Evolutionary conservation across 2,329 filamentous ascomycete genomes (phyloP).

Genomic region (Bipolaris sorokiniana): DNA sequence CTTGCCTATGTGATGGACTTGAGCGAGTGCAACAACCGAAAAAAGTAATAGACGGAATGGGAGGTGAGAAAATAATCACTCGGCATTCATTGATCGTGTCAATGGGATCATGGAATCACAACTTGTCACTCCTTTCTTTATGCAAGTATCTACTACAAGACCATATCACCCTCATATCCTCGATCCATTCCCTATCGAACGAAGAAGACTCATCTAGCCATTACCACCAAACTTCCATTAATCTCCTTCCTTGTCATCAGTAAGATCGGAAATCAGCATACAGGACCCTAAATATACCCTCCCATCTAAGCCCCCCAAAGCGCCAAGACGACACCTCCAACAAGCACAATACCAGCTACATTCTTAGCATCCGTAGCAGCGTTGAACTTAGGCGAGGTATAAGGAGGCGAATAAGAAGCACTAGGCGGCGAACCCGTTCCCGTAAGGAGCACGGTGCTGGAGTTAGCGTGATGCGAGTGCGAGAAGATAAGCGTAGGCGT

Average conservation of each 20-base stretch:
- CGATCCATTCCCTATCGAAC: too few relatives aligned
- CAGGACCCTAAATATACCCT: too few relatives aligned
- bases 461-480: neutral
- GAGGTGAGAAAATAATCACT: too few relatives aligned
- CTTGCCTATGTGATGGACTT: too few relatives aligned
- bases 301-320: constrained; percentile 11
- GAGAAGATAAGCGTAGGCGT: neutral
- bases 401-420: constrained; percentile 1
- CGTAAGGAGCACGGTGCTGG: neutral
- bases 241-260: neutral
- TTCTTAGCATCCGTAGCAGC: constrained; percentile 11
- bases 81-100: too few relatives aligned
- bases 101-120: too few relatives aligned
- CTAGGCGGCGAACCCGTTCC: constrained; percentile 2
- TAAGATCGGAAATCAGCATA: neutral
- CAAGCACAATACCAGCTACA: constrained; percentile 7
- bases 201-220: too few relatives aligned
- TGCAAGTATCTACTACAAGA: too few relatives aligned
- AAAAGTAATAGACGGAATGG: too few relatives aligned
- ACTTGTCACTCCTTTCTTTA: neutral
- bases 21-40: too few relatives aligned
- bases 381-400: constrained; percentile 2
- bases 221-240: too few relatives aligned
- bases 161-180: too few relatives aligned
- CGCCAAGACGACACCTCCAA: constrained; percentile 7